Conservation (phyloP, 305 asterid genomes). For the Andrographis paniculata region DNA sequence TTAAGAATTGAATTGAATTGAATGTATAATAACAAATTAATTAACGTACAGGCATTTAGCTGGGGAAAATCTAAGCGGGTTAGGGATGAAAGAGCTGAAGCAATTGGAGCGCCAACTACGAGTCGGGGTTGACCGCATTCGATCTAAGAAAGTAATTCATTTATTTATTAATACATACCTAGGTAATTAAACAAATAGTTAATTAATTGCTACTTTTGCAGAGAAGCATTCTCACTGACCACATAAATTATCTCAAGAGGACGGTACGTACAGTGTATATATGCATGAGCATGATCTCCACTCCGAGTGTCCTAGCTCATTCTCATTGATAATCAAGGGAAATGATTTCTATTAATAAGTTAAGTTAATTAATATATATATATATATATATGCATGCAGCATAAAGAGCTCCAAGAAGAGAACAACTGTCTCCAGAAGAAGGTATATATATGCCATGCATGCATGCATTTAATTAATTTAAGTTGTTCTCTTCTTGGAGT, state of each 20-base stretch:
- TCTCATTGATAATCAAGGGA: not conserved
- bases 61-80: slow-evolving; percentile 42
- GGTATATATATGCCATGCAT: slow-evolving; percentile 24
- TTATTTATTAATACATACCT: not conserved
- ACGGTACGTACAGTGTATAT: slow-evolving; percentile 22
- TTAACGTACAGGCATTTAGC: slow-evolving; percentile 33
- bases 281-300: not conserved
- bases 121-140: slow-evolving; percentile 48
- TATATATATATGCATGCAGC: slow-evolving; percentile 21
- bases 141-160: slow-evolving; percentile 39
- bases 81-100: slow-evolving; percentile 56
- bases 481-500: too few species aligned
- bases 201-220: slow-evolving; percentile 12
- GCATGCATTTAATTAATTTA: too few species aligned
- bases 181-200: not conserved
- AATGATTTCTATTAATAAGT: not conserved
- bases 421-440: slow-evolving; percentile 46
- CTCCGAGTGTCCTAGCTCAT: not conserved
- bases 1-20: too few species aligned
- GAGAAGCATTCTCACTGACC: slow-evolving; percentile 37
- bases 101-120: slow-evolving; percentile 50
- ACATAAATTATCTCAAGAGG: slow-evolving; percentile 38
- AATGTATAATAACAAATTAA: too few species aligned
- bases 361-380: not conserved
- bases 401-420: slow-evolving; percentile 48